Evolutionary conservation across 345 rosid genomes (phyloP), one percentile per base, ranked within the genome.

Genomic region (Combretum micranthum): DNA sequence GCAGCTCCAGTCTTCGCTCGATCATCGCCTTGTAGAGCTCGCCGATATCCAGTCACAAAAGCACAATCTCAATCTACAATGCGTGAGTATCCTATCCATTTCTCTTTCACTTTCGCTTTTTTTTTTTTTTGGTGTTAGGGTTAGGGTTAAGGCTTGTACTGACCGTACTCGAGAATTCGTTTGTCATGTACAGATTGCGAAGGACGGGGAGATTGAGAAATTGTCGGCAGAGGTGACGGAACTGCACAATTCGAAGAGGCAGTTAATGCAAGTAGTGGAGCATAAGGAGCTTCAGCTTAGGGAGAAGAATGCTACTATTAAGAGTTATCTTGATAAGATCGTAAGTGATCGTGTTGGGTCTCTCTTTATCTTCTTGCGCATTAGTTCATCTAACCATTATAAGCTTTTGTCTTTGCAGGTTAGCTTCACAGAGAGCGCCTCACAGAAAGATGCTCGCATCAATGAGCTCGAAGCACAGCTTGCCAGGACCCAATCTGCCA

Each of bases 151-250:
- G 39, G 39, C 39, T 4, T 1, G 9, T 32, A 32, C 39, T 32
- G 39, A 32, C 39, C 9, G 39, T 32, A 32, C 39, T 32, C 0
- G 39, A 32, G 39, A 18, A 5, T 10, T 20, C 10, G 53, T 19
- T 60, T 7, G 51, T 45, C 44, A 2, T 47, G 23, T 60, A 50
- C 52, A 92, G 96, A 83, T 92, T 75, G 90, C 67, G 47, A 93
- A 81, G 72, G 99, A 87, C 61, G 91, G 96, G 47, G 91, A 82
- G 60, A 59, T 76, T 9, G 97, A 89, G 85, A 83, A 91, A 83
- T 47, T 93, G 58, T 52, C 75, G 5, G 72, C 63, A 20, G 96
- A 87, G 75, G 71, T 83, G 32, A 76, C 86, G 0, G 93, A 87
- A 82, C 47, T 85, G 54, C 96, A 76, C 54, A 87, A 87, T 71